Percentiles rank a stretch among this genome's conserved stretches.
These are phyloP conservation scores for Hygrocybe coccinea DNA, from an alignment of 768 basidiomycete genomes.

Conservation along the genomic window DNA sequence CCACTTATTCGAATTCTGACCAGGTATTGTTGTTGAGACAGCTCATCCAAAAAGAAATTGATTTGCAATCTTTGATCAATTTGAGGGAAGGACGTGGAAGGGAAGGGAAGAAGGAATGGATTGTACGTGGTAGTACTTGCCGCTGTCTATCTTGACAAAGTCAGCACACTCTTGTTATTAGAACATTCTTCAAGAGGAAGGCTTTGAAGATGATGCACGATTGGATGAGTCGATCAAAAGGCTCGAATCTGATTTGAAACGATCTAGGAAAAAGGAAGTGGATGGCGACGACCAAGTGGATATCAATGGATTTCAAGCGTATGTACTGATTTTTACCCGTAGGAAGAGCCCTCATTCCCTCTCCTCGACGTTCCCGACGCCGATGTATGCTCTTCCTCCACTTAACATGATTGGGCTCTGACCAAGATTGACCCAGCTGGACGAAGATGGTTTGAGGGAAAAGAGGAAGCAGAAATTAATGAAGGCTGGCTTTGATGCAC, in stretches of 20 bases:
- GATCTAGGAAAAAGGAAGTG: conserved; percentile 74
- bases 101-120: conserved; percentile 72
- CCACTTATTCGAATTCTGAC: not conserved
- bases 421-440: conserved; percentile 44
- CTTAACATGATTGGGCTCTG: not conserved
- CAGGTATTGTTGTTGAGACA: conserved; percentile 22
- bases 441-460: conserved; percentile 89
- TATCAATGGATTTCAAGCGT: not conserved
- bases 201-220: conserved; percentile 71
- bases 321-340: conserved; percentile 1
- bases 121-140: conserved; percentile 36
- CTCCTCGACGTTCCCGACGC: conserved; percentile 88
- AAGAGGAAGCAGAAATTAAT: conserved; percentile 89
- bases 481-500: conserved; percentile 92
- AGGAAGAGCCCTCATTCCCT: conserved; percentile 86
- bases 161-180: conserved; percentile 19
- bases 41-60: conserved; percentile 72
- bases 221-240: conserved; percentile 83
- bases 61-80: conserved; percentile 59
- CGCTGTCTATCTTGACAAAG: not conserved
- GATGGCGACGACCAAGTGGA: conserved; percentile 65
- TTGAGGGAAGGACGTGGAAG: conserved; percentile 58
- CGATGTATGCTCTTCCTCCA: conserved; percentile 48
- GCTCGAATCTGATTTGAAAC: conserved; percentile 72
- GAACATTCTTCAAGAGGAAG: conserved; percentile 60